Base-by-base conservation (phyloP, 2,329 filamentous ascomycete species). In the Cercospora nicotianae region DNA sequence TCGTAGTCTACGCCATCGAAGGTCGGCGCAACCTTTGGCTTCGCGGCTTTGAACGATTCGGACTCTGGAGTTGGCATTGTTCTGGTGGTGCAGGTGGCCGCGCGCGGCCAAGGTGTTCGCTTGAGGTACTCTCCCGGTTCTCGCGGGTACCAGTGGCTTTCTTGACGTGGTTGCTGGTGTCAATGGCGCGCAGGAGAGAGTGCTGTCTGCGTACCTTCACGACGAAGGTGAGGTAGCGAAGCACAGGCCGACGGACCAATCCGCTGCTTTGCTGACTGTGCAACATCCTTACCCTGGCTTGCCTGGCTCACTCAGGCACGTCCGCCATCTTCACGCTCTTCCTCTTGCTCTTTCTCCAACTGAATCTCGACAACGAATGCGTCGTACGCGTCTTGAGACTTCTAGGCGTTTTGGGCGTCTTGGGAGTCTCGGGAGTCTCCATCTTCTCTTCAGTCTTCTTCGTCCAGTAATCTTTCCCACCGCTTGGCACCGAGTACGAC, bases 1-100 rank as follows among this genome's bases (percentile, higher is more conserved):
- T 94, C 90, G 83, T 90, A 95, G 83, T 94, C 90, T 78, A 95
- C 92, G 73, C 92, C 92, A 76, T 93, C 91, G 80, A 95, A 95
- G 68, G 90, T 93, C 39, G 92, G 90, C 70, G 91, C 85, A 66
- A 95, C 92, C 71, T 86, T 89, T 69, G 92, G 92, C 86, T 95
- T 95, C 83, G 91, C 90, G 74, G 90, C 90, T 81, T 93, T 87
- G 84, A 94, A 95, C 78, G 87, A 85, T 75, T 86, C 89, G 77
- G 92, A 94, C 81, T 95, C 91, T 80, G 92, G 91, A 26, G 91
- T 94, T 75, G 92, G 92, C 90, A 94, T 94, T 55, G 62, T 64
- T 18, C 31, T 53, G 67, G 45, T 53, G 20, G 57, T 57, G 18
- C 33, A n/a, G 59, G 57, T 18, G 18, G 60, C 36, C 31, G 28